phyloP scores from a whole-genome alignment of 1,139 yeast species.

The Scheffersomyces cryptocercus region DNA sequence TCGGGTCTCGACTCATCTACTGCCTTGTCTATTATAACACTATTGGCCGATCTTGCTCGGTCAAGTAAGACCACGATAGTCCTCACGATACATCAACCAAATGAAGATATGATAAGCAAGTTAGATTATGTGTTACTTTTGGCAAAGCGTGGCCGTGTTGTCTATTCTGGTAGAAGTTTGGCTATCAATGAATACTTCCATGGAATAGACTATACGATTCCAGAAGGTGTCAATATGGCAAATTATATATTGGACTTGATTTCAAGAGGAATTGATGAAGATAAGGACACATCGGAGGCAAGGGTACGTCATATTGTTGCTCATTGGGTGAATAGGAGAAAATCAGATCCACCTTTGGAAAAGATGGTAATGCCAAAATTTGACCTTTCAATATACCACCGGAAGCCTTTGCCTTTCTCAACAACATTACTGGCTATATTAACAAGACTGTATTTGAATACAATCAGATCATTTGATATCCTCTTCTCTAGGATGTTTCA shows the following conservation, averaged over 20 bases:
- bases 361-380: background rate
- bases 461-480: slow-evolving; percentile 62
- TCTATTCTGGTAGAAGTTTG: slow-evolving; percentile 55
- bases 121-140: slow-evolving; percentile 70
- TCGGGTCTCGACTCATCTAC: slow-evolving; percentile 85
- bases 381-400: slow-evolving; percentile 6
- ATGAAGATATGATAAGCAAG: slow-evolving; percentile 58
- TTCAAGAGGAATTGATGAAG: slow-evolving; percentile 45
- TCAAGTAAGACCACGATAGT: slow-evolving; percentile 68
- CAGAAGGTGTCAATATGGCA: slow-evolving; percentile 65
- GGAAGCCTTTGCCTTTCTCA: slow-evolving; percentile 10
- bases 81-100: slow-evolving; percentile 84
- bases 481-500: slow-evolving; percentile 69
- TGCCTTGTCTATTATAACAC: slow-evolving; percentile 65
- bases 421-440: slow-evolving; percentile 31
- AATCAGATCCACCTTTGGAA: background rate
- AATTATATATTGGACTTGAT: slow-evolving; percentile 73
- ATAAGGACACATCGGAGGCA: slow-evolving; percentile 25
- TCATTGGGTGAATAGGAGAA: slow-evolving; percentile 30
- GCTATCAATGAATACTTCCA: slow-evolving; percentile 47
- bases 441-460: slow-evolving; percentile 42
- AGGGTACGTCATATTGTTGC: slow-evolving; percentile 39
- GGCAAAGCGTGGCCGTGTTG: slow-evolving; percentile 72
- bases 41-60: slow-evolving; percentile 56
- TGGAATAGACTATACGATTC: slow-evolving; percentile 52